Conservation (phyloP, 73 alveolate genomes). For the Uronychia setigera region DNA sequence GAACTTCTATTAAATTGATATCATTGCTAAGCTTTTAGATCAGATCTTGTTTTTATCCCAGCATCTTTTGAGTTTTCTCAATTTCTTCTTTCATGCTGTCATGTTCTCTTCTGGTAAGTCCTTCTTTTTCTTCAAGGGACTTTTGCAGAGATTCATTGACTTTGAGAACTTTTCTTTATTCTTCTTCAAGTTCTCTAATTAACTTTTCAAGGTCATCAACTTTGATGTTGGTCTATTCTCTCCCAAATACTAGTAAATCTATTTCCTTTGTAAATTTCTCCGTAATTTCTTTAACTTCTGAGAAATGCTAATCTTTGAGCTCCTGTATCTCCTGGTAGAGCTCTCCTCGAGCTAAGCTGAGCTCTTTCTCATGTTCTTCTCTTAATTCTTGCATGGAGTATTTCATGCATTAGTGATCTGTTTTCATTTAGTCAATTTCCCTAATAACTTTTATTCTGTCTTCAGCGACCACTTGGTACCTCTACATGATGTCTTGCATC, state of each 20-base stretch:
- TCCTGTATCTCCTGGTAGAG: not conserved
- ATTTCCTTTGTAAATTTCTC: not conserved
- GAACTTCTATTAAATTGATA: not conserved
- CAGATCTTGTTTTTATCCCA: not conserved
- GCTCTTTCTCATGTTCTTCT: not conserved
- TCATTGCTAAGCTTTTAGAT: not conserved
- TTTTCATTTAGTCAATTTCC: not conserved
- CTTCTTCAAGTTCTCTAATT: not conserved
- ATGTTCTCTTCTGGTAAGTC: not conserved
- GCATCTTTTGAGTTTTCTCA: not conserved
- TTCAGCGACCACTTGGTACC: not conserved
- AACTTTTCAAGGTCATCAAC: not conserved
- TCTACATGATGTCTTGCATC: not conserved
- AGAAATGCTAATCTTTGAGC: not conserved
- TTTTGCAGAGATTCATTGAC: not conserved
- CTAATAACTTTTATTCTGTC: not conserved
- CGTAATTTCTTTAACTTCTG: not conserved
- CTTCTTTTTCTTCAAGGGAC: not conserved
- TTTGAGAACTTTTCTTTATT: no score
- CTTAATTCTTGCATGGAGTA: not conserved
- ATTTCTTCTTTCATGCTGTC: not conserved
- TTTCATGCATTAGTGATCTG: not conserved
- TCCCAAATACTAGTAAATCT: not conserved
- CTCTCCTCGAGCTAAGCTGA: not conserved
- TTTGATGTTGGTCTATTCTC: not conserved